Conservation (phyloP, 768 basidiomycete genomes). For the Tulasnella sp. region DNA sequence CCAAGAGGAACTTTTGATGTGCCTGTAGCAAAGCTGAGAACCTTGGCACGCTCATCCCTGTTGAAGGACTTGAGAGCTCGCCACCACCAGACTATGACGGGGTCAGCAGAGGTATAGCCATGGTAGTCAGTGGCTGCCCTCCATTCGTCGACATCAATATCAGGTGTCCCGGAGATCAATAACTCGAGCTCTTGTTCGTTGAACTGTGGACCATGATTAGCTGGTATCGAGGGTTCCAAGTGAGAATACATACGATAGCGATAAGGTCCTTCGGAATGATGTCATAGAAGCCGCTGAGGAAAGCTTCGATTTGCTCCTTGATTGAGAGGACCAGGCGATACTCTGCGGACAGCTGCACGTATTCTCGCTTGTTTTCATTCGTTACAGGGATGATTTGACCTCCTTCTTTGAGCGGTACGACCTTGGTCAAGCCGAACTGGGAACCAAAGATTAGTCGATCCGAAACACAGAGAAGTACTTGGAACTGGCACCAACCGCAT, state of each 20-base stretch:
- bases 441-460: background rate
- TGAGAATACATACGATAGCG: conserved; percentile 68
- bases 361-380: conserved; percentile 95
- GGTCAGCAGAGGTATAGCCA: conserved; percentile 84
- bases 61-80: conserved; percentile 96
- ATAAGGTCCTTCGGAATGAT: conserved; percentile 97
- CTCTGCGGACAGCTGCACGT: conserved; percentile 92
- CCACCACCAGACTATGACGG: conserved; percentile 99
- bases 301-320: conserved; percentile 90
- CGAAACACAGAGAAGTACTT: background rate
- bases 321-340: conserved; percentile 93
- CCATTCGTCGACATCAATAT: conserved; percentile 98
- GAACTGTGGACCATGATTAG: conserved; percentile 57
- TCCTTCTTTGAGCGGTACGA: conserved; percentile 82
- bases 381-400: conserved; percentile 88
- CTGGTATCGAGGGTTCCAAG: background rate
- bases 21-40: conserved; percentile 94
- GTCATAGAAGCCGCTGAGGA: conserved; percentile 92
- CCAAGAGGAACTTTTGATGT: conserved; percentile 91
- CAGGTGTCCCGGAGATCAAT: conserved; percentile 95
- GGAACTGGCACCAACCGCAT: conserved; percentile 64
- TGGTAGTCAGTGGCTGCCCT: conserved; percentile 89
- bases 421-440: conserved; percentile 88
- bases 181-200: conserved; percentile 94
- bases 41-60: conserved; percentile 94